Evolutionary conservation across 306 rosid genomes (phyloP).

Genomic region (Vigna trinervia): DNA sequence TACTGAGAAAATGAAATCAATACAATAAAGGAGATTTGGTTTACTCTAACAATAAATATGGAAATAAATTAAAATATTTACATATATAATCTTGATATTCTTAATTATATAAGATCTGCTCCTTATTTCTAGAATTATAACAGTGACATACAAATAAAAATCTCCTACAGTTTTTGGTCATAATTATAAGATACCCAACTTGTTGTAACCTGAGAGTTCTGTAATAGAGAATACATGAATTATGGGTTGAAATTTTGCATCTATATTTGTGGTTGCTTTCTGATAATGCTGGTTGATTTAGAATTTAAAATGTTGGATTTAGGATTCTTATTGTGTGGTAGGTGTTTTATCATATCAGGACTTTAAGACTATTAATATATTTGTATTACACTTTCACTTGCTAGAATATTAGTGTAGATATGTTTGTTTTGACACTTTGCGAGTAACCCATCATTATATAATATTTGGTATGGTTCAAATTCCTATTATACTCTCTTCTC

Average conservation of each 20-base stretch:
- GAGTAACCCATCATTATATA: neutral
- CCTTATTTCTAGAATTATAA: too few relatives aligned
- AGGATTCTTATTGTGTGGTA: slow-evolving; percentile 14
- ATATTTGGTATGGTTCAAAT: neutral
- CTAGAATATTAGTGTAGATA: neutral
- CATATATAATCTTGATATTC: too few relatives aligned
- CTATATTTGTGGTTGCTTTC: neutral
- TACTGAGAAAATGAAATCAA: too few relatives aligned
- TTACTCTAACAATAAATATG: too few relatives aligned
- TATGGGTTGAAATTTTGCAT: slow-evolving; percentile 24
- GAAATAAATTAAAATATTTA: too few relatives aligned
- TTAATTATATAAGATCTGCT: too few relatives aligned
- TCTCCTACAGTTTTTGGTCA: neutral
- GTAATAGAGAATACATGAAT: neutral
- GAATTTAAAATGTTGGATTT: neutral
- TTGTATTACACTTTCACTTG: too few relatives aligned
- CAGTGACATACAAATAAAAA: neutral
- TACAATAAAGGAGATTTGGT: too few relatives aligned
- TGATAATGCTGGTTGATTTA: slow-evolving; percentile 15
- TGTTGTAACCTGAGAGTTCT: neutral
- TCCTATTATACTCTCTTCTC: neutral
- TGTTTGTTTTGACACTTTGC: neutral
- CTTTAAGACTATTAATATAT: too few relatives aligned
- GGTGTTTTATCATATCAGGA: slow-evolving; percentile 3
- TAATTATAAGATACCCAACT: neutral